phyloP scores from a whole-genome alignment of 192 early-diverging fungal species.

The Entomortierella chlamydospora region DNA sequence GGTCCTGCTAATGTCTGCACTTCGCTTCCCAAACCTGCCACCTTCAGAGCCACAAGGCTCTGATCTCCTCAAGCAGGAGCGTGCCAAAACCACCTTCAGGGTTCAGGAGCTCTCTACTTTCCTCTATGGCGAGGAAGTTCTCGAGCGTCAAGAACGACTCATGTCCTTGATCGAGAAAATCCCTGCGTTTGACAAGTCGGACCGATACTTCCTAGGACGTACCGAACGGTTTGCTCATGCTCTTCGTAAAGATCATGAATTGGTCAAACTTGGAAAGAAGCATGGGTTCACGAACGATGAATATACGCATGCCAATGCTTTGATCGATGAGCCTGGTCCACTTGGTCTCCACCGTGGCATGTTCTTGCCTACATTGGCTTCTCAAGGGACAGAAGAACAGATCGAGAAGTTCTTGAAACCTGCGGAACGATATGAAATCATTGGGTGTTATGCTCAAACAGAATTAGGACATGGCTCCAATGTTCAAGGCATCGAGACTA shows the following conservation, averaged over 20 bases:
- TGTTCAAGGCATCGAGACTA: slow-evolving; percentile 89
- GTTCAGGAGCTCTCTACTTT: slow-evolving; percentile 72
- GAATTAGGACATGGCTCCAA: slow-evolving; percentile 86
- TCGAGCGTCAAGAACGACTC: slow-evolving; percentile 66
- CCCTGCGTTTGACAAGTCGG: slow-evolving; percentile 77
- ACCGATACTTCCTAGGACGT: slow-evolving; percentile 77
- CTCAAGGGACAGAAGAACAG: slow-evolving; percentile 81
- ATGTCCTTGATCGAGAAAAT: slow-evolving; percentile 71
- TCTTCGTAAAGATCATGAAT: slow-evolving; percentile 69
- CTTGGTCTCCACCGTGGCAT: slow-evolving; percentile 80
- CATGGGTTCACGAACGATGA: slow-evolving; percentile 64
- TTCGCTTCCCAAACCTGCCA: slow-evolving; percentile 46
- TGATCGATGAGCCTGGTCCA: slow-evolving; percentile 65
- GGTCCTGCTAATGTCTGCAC: slow-evolving; percentile 32
- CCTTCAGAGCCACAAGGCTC: slow-evolving; percentile 60
- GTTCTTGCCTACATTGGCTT: slow-evolving; percentile 84
- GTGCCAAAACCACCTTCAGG: slow-evolving; percentile 71
- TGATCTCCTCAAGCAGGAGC: slow-evolving; percentile 70
- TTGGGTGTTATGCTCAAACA: slow-evolving; percentile 90
- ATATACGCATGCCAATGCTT: slow-evolving; percentile 56
- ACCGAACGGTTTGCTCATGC: slow-evolving; percentile 73
- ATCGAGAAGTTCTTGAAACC: slow-evolving; percentile 77
- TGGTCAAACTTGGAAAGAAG: slow-evolving; percentile 66
- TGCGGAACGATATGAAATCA: slow-evolving; percentile 77
- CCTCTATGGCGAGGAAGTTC: slow-evolving; percentile 71